phyloP scores from a whole-genome alignment of 1,139 yeast genomes.

The Debaryomycetaceae sp. region DNA sequence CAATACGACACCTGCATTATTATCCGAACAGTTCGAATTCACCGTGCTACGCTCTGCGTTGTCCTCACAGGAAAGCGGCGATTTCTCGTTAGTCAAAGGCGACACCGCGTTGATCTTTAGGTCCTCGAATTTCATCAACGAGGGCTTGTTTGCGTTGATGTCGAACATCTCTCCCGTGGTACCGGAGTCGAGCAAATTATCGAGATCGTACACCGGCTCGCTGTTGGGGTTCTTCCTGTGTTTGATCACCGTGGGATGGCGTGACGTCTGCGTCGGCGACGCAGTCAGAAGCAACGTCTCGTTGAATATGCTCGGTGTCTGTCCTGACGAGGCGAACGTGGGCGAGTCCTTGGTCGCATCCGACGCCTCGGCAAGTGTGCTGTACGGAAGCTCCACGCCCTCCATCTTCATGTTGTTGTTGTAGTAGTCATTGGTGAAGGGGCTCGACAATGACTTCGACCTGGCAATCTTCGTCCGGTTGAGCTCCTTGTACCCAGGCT shows the following conservation, averaged over 20 bases:
- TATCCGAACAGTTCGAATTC: neutral
- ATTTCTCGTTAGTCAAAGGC: slow-evolving; percentile 1
- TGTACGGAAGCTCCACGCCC: neutral
- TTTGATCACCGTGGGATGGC: slow-evolving; percentile 13
- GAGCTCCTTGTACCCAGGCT: neutral
- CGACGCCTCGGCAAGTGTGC: neutral
- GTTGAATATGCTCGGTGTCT: slow-evolving; percentile 16
- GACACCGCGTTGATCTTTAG: slow-evolving; percentile 2
- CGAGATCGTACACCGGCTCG: neutral
- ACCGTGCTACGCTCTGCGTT: neutral
- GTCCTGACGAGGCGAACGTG: slow-evolving; percentile 4
- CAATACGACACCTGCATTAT: neutral
- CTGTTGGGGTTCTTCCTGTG: slow-evolving; percentile 1
- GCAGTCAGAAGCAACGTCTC: slow-evolving; percentile 16
- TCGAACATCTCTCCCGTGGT: neutral
- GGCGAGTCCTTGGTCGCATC: neutral
- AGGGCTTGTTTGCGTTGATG: neutral
- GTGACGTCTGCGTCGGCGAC: slow-evolving; percentile 9
- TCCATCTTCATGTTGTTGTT: neutral
- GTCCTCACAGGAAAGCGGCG: neutral
- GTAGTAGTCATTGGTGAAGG: neutral
- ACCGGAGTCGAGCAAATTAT: neutral
- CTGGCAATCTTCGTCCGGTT: slow-evolving; percentile 1
- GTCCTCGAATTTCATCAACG: neutral
- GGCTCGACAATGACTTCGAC: slow-evolving; percentile 3